These are phyloP conservation scores for Fusarium neocosmosporiellum DNA, from an alignment of 2,329 filamentous ascomycete genomes.

Conservation along the genomic window DNA sequence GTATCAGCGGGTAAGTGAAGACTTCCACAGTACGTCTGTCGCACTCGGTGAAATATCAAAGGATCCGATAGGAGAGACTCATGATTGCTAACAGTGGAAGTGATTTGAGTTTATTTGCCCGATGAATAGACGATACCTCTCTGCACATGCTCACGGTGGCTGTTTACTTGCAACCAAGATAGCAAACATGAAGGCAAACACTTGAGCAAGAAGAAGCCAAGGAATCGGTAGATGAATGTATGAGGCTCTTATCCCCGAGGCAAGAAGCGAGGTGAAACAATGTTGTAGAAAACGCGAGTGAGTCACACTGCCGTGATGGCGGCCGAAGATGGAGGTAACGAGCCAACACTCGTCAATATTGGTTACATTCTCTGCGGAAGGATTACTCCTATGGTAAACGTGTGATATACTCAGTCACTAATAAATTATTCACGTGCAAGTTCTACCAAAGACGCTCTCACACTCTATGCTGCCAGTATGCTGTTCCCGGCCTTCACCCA, in stretches of 20 bases:
- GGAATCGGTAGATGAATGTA: conserved; percentile 21
- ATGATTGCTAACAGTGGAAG: background rate
- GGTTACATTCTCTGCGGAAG: background rate
- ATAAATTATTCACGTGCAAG: background rate
- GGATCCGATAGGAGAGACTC: background rate
- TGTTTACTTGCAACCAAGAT: conserved; percentile 8
- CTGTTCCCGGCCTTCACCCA: conserved; percentile 55
- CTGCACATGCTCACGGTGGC: background rate
- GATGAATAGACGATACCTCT: conserved; percentile 1
- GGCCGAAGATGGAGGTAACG: conserved; percentile 10
- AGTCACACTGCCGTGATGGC: conserved; percentile 20
- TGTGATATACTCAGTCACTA: background rate
- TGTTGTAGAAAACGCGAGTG: background rate
- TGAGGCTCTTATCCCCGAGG: conserved; percentile 13
- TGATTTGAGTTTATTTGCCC: conserved; percentile 16
- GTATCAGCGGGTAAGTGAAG: background rate
- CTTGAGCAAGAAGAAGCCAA: conserved; percentile 7
- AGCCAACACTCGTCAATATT: background rate
- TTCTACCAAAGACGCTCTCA: background rate
- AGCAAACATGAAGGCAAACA: conserved; percentile 6
- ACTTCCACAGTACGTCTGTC: conserved; percentile 11
- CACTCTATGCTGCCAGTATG: conserved; percentile 22
- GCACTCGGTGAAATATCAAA: background rate
- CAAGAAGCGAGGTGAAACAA: conserved; percentile 2
- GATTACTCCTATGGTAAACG: background rate